phyloP scores from a whole-genome alignment of 2,329 filamentous ascomycete genomes.

The Aspergillus bombycis region DNA sequence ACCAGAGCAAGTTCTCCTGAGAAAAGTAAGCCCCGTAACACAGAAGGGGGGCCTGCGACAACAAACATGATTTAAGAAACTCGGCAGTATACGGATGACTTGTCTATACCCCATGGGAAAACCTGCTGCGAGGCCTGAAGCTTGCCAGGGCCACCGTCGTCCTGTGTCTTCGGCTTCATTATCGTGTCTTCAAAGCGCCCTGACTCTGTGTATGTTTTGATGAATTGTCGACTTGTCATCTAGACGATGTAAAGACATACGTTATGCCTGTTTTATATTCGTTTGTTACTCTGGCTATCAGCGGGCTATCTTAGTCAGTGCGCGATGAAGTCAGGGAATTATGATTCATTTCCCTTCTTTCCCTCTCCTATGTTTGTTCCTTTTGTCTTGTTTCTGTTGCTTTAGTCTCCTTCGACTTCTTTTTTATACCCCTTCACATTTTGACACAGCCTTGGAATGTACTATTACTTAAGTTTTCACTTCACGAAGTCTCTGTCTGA shows the following conservation, averaged over 20 bases:
- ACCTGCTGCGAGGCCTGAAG: constrained; percentile 24
- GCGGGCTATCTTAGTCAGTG: background rate
- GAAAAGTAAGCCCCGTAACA: constrained; percentile 29
- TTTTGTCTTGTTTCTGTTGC: constrained; percentile 8
- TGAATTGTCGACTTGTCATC: background rate
- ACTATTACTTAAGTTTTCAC: constrained; percentile 22
- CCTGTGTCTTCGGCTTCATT: background rate
- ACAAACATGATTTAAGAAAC: constrained; percentile 40
- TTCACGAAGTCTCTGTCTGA: constrained; percentile 24
- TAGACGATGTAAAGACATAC: background rate
- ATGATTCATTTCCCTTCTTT: background rate
- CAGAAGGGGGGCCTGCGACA: constrained; percentile 24
- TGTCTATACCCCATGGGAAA: constrained; percentile 26
- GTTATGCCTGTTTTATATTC: background rate
- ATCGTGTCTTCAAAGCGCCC: background rate
- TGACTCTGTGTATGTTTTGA: background rate
- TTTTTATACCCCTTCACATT: constrained; percentile 27
- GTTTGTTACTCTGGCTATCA: background rate
- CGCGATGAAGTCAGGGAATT: background rate
- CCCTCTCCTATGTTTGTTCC: constrained; percentile 11
- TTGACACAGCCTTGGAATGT: constrained; percentile 21
- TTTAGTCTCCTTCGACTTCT: constrained; percentile 15
- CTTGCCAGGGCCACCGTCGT: constrained; percentile 5
- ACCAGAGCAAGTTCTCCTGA: constrained; percentile 32
- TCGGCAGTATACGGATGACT: constrained; percentile 17